These are phyloP conservation scores for Tylopilus vinaceipallidus DNA, from an alignment of 768 basidiomycete species.

Conservation along the genomic window DNA sequence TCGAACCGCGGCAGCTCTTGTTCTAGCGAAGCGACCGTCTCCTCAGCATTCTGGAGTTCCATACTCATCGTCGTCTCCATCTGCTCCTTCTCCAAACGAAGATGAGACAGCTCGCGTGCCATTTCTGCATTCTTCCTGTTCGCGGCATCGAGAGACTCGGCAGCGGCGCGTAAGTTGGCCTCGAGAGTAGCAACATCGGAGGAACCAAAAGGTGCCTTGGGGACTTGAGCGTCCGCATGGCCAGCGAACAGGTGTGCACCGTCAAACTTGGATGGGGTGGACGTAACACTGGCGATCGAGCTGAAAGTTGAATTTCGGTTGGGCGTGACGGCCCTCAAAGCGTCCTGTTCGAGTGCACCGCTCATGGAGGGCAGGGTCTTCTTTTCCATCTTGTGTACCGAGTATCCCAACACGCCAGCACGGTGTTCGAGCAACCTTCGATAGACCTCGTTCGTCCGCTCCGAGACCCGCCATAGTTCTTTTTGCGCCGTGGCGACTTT, in stretches of 20 bases:
- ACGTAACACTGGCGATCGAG: constrained; percentile 42
- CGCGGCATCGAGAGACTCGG: constrained; percentile 54
- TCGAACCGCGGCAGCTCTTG: constrained; percentile 52
- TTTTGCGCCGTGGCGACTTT: constrained; percentile 70
- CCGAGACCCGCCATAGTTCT: constrained; percentile 68
- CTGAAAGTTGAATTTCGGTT: constrained; percentile 51
- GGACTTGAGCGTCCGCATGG: constrained; percentile 62
- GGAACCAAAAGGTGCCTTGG: constrained; percentile 43
- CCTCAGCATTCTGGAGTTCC: constrained; percentile 67
- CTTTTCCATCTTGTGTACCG: constrained; percentile 66
- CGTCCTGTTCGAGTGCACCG: constrained; percentile 35
- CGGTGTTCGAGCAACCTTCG: constrained; percentile 76
- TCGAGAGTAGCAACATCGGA: constrained; percentile 55
- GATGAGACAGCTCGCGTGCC: constrained; percentile 57
- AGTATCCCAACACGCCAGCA: constrained; percentile 74
- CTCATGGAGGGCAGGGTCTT: constrained; percentile 36
- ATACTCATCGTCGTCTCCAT: constrained; percentile 61
- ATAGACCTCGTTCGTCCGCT: constrained; percentile 60
- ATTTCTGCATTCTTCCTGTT: constrained; percentile 62
- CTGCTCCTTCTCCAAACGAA: constrained; percentile 67
- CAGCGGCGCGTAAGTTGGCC: constrained; percentile 60
- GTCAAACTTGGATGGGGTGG: constrained; percentile 64
- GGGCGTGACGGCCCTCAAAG: constrained; percentile 53
- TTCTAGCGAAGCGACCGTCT: constrained; percentile 58
- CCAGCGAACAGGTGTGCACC: constrained; percentile 86